Percentiles rank a stretch among this genome's conserved stretches.
Conservation (phyloP, 2,329 filamentous ascomycete species). For the Blastomyces gilchristii region DNA sequence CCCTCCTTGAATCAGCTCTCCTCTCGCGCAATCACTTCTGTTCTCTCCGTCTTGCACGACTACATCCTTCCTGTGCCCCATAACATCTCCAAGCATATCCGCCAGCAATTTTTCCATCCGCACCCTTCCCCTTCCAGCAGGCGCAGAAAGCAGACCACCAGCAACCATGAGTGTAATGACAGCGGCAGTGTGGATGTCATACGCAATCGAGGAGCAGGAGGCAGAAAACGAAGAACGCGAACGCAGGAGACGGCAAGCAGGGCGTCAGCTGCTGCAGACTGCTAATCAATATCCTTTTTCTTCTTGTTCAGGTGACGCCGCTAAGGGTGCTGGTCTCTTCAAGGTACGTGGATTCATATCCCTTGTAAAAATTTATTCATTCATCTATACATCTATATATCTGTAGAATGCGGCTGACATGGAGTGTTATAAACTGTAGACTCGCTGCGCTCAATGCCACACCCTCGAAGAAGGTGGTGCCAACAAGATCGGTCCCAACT, state of each 20-base stretch:
- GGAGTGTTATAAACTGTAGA: conserved; percentile 49
- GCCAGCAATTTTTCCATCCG: background rate
- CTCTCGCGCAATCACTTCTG: background rate
- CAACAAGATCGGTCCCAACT: conserved; percentile 97
- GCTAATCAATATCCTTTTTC: conserved; percentile 9
- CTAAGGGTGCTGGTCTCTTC: conserved; percentile 17
- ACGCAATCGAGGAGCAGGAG: conserved; percentile 6
- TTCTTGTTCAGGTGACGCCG: conserved; percentile 12
- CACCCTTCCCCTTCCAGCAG: background rate
- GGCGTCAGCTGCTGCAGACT: background rate
- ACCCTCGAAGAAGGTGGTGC: conserved; percentile 79
- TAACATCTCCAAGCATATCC: background rate
- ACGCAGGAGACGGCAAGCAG: background rate
- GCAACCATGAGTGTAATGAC: conserved; percentile 4
- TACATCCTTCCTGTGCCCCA: conserved; percentile 1
- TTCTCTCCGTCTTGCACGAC: background rate
- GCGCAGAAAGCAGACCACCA: background rate
- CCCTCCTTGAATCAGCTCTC: background rate
- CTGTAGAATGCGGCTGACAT: conserved; percentile 5
- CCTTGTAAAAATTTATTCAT: conserved; percentile 11
- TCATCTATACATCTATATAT: conserved; percentile 7
- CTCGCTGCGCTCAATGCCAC: conserved; percentile 97
- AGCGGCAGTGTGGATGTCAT: conserved; percentile 1
- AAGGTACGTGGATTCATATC: conserved; percentile 7
- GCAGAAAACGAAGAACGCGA: background rate